phyloP scores from a whole-genome alignment of 2,329 filamentous ascomycete species.

The Penicillium glabrum region DNA sequence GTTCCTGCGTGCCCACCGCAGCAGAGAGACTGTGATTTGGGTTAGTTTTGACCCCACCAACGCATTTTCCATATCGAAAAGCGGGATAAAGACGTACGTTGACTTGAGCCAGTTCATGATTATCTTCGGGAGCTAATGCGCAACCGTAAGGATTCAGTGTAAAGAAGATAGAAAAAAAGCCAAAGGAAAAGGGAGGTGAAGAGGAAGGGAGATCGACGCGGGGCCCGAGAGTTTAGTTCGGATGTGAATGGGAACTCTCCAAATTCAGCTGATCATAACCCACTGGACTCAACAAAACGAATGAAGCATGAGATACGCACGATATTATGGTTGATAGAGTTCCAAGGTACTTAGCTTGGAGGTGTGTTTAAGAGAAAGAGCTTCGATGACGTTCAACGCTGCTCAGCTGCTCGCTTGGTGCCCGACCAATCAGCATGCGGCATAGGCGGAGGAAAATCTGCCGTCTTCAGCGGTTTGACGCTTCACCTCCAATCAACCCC shows the following conservation, averaged over 20 bases:
- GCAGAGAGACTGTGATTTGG: slow-evolving; percentile 56
- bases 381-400: slow-evolving; percentile 22
- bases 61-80: neutral
- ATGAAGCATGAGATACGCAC: neutral
- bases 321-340: neutral
- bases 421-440: slow-evolving; percentile 19
- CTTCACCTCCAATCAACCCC: neutral
- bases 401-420: slow-evolving; percentile 20
- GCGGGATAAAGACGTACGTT: slow-evolving; percentile 60
- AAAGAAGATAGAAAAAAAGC: slow-evolving; percentile 5
- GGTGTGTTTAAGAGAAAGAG: neutral
- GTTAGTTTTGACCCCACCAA: neutral
- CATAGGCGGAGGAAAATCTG: slow-evolving; percentile 20
- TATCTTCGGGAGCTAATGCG: neutral
- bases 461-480: slow-evolving; percentile 6
- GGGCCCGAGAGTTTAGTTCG: slow-evolving; percentile 31
- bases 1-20: slow-evolving; percentile 93
- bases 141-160: neutral
- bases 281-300: neutral
- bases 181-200: slow-evolving; percentile 22
- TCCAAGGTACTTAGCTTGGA: neutral
- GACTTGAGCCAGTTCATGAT: slow-evolving; percentile 93
- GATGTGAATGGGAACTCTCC: slow-evolving; percentile 20
- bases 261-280: neutral
- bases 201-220: slow-evolving; percentile 34